These are phyloP conservation scores for Novymonas esmeraldas DNA, from an alignment of 208 protist species.

Conservation along the genomic window DNA sequence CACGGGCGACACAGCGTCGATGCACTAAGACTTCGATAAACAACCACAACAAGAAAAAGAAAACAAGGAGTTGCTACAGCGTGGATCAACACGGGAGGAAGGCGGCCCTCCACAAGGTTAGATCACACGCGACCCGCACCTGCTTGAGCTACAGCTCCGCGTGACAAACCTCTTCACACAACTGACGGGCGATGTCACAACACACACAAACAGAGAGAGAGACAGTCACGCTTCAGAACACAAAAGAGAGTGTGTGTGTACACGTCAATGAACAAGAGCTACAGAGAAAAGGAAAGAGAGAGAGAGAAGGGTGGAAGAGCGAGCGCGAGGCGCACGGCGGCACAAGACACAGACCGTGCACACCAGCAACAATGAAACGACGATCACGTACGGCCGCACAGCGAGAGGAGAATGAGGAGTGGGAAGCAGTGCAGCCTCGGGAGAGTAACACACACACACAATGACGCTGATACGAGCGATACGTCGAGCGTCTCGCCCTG, in stretches of 20 bases:
- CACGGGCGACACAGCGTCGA: too few species aligned
- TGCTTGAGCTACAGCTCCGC: too few species aligned
- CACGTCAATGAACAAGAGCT: background rate
- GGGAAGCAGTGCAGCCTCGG: background rate
- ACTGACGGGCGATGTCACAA: too few species aligned
- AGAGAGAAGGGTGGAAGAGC: slow-evolving; percentile 1
- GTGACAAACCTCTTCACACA: too few species aligned
- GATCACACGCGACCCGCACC: too few species aligned
- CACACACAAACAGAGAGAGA: background rate
- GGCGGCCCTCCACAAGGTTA: too few species aligned
- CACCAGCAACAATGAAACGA: background rate
- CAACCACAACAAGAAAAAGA: too few species aligned
- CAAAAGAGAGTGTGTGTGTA: background rate
- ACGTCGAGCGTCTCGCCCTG: background rate
- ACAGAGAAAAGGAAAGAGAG: slow-evolving; percentile 8
- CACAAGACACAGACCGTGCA: background rate
- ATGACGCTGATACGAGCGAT: too few species aligned
- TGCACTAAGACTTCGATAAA: too few species aligned
- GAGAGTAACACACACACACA: background rate
- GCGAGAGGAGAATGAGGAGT: background rate
- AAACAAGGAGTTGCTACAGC: too few species aligned
- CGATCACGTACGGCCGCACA: background rate
- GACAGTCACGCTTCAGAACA: background rate
- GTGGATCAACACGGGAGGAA: too few species aligned
- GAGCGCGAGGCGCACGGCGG: background rate